phyloP scores from a whole-genome alignment of 2,329 filamentous ascomycete genomes.

The Domatiomyces globalis region DNA sequence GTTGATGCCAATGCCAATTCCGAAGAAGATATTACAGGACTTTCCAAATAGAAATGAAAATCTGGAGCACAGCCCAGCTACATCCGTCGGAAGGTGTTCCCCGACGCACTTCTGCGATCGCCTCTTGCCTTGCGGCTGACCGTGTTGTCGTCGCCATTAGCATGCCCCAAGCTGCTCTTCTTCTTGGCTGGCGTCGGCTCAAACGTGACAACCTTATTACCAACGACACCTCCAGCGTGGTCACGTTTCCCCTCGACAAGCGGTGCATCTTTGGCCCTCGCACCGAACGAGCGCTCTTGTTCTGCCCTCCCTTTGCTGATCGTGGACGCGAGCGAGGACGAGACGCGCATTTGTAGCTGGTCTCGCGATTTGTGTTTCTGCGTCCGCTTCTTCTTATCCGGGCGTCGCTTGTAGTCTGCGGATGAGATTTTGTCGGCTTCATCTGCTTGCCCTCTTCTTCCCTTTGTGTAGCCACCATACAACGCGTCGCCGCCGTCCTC shows the following conservation, averaged over 20 bases:
- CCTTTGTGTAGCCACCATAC: background rate
- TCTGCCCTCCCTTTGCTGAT: conserved; percentile 23
- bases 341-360: conserved; percentile 41
- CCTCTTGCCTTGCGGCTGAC: conserved; percentile 20
- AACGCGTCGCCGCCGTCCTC: conserved; percentile 22
- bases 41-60: background rate
- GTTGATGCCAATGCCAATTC: background rate
- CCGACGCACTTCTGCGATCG: conserved; percentile 36
- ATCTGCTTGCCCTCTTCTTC: conserved; percentile 21
- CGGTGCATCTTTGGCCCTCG: conserved; percentile 36
- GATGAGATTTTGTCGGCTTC: conserved; percentile 35
- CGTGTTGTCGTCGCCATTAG: conserved; percentile 7
- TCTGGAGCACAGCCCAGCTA: background rate
- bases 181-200: conserved; percentile 31
- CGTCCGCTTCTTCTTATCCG: conserved; percentile 30
- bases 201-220: conserved; percentile 47
- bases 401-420: conserved; percentile 36
- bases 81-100: conserved; percentile 35
- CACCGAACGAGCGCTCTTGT: conserved; percentile 43
- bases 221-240: conserved; percentile 25
- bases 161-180: conserved; percentile 13
- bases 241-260: conserved; percentile 21
- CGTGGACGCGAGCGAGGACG: conserved; percentile 31
- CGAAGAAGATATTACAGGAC: background rate
- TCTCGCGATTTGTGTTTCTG: conserved; percentile 27